These are phyloP conservation scores for Trametes sanguinea DNA, from an alignment of 768 basidiomycete species.

Conservation along the genomic window DNA sequence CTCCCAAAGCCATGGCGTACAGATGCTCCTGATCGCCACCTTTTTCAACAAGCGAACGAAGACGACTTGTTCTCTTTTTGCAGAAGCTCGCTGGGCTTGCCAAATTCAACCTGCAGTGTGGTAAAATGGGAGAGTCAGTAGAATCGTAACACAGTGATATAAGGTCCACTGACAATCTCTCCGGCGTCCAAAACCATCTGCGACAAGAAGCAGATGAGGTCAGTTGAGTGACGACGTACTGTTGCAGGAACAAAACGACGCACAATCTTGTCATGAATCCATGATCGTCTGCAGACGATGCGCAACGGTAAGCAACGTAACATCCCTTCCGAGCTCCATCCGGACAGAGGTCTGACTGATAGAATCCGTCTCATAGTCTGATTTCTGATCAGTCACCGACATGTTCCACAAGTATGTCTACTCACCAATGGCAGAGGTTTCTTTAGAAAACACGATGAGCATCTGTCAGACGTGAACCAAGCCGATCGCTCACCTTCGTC, in stretches of 20 bases:
- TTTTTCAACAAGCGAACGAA: conserved; percentile 42
- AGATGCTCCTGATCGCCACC: conserved; percentile 42
- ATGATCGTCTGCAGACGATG: conserved; percentile 58
- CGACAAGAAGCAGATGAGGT: not conserved
- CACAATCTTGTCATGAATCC: conserved; percentile 59
- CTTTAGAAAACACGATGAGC: not conserved
- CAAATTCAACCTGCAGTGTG: conserved; percentile 35
- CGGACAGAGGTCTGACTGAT: conserved; percentile 57
- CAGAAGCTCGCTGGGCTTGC: conserved; percentile 45
- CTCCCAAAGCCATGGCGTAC: conserved; percentile 31
- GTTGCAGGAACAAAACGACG: not conserved
- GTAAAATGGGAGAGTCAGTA: not conserved
- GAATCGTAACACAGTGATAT: too few species aligned
- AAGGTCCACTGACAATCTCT: conserved; percentile 33
- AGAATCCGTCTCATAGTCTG: conserved; percentile 56
- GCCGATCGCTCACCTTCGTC: conserved; percentile 37
- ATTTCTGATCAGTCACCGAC: not conserved
- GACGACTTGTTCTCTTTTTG: conserved; percentile 36
- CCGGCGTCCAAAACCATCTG: conserved; percentile 48
- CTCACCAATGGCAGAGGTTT: conserved; percentile 33
- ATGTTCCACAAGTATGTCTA: not conserved
- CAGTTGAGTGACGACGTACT: too few species aligned
- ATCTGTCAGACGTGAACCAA: too few species aligned
- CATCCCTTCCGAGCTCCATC: conserved; percentile 40
- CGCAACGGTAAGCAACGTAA: conserved; percentile 57